phyloP scores from a whole-genome alignment of 228 moss, liverwort and hornwort species.

The Sphagnum fallax region DNA sequence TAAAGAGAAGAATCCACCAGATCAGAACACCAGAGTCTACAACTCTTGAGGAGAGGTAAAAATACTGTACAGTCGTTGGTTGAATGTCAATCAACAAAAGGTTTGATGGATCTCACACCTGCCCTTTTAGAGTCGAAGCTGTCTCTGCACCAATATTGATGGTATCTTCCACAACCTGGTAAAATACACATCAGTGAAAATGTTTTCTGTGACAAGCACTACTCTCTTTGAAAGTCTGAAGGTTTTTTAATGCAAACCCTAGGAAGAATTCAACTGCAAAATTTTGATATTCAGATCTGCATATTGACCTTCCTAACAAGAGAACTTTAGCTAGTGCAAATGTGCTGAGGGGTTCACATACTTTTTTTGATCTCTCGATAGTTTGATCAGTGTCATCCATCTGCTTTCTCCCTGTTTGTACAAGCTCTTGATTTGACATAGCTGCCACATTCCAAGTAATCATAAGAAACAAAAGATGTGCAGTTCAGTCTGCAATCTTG shows the following conservation, averaged over 20 bases:
- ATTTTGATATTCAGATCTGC: too few species aligned
- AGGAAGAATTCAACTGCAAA: too few species aligned
- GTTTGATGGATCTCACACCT: constrained; percentile 18
- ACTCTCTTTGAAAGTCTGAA: background rate
- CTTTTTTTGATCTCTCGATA: constrained; percentile 67
- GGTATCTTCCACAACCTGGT: constrained; percentile 75
- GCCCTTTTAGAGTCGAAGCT: constrained; percentile 56
- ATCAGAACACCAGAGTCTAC: background rate
- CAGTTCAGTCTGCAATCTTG: background rate
- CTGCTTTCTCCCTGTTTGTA: constrained; percentile 75
- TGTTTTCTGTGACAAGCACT: background rate
- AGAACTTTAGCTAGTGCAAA: too few species aligned
- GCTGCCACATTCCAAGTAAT: constrained; percentile 34
- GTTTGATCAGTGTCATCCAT: constrained; percentile 79
- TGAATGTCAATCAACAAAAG: too few species aligned
- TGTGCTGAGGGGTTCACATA: constrained; percentile 5
- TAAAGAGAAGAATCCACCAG: background rate
- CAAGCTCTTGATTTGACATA: constrained; percentile 63
- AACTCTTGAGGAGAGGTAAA: too few species aligned
- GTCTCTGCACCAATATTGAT: constrained; percentile 57
- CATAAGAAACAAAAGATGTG: background rate
- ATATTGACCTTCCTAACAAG: too few species aligned
- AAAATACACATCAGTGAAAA: background rate
- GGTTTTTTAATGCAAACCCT: too few species aligned
- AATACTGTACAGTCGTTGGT: too few species aligned